phyloP scores from a whole-genome alignment of 805 yeast species.

The Pichia membranifaciens region DNA sequence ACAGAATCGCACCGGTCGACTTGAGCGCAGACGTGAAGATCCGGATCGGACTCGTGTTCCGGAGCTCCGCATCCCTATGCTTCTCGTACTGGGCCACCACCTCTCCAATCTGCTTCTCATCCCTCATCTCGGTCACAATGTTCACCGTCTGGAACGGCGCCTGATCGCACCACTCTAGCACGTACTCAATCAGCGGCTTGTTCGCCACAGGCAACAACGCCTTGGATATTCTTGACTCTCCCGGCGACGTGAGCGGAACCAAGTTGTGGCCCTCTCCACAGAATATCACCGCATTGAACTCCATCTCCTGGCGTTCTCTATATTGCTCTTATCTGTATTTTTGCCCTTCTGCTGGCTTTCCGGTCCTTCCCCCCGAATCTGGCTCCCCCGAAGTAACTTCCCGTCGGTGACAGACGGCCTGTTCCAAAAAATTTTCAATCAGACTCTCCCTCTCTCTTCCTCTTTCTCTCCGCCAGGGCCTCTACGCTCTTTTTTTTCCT shows the following conservation, averaged over 20 bases:
- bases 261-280: constrained; percentile 81
- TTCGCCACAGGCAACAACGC: constrained; percentile 88
- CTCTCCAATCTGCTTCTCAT: constrained; percentile 40
- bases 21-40: constrained; percentile 41
- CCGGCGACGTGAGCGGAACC: constrained; percentile 61
- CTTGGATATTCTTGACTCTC: constrained; percentile 66
- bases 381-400: no score
- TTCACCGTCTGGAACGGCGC: constrained; percentile 72
- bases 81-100: constrained; percentile 45
- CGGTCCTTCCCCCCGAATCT: no score
- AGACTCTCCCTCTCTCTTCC: no score
- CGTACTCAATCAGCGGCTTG: constrained; percentile 80
- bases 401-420: no score
- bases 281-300: constrained; percentile 82
- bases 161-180: constrained; percentile 86
- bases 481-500: no score
- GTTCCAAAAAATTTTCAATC: no score
- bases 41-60: constrained; percentile 33
- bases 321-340: no score
- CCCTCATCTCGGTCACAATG: constrained; percentile 47
- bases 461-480: no score
- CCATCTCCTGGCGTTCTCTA: constrained; percentile 44
- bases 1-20: constrained; percentile 59
- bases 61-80: constrained; percentile 32
- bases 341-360: no score